Conservation (phyloP, 2,329 filamentous ascomycete genomes). For the Verruconis gallopava region DNA sequence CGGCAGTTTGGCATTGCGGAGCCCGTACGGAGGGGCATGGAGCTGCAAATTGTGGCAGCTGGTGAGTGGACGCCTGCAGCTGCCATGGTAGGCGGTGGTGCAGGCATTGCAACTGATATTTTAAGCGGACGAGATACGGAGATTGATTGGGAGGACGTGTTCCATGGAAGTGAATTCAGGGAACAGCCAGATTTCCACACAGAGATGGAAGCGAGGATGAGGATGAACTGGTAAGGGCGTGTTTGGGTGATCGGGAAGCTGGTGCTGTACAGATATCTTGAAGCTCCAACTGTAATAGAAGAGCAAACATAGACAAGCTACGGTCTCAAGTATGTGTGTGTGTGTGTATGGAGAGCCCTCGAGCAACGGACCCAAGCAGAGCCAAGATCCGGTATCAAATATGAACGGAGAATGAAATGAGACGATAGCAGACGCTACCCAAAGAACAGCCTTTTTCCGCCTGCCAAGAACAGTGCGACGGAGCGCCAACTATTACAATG, state of each 20-base stretch:
- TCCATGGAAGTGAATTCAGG: conserved; percentile 55
- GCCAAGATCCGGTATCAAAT: no score
- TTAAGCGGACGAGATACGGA: conserved; percentile 64
- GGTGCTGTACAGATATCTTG: not conserved
- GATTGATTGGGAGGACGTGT: conserved; percentile 90
- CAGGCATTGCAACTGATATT: conserved; percentile 79
- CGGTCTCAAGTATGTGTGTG: no score
- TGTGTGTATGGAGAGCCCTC: no score
- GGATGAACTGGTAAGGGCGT: conserved; percentile 48
- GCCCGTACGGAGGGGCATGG: conserved; percentile 86
- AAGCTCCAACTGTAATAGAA: conserved; percentile 2
- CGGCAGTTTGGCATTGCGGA: conserved; percentile 86
- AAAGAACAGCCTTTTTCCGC: no score
- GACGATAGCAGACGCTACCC: no score
- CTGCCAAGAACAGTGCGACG: no score
- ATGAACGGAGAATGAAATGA: no score
- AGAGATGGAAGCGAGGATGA: conserved; percentile 87
- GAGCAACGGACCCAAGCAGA: no score
- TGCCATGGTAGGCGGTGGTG: conserved; percentile 51
- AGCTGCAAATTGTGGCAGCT: conserved; percentile 73
- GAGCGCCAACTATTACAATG: no score
- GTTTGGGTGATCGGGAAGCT: no score
- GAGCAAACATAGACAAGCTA: no score
- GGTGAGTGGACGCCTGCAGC: conserved; percentile 68
- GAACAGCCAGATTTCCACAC: conserved; percentile 64